Percentiles rank a stretch among this genome's conserved stretches.
phyloP scores from a whole-genome alignment of 257 asterid species.

The Fraxinus quadrangulata region DNA sequence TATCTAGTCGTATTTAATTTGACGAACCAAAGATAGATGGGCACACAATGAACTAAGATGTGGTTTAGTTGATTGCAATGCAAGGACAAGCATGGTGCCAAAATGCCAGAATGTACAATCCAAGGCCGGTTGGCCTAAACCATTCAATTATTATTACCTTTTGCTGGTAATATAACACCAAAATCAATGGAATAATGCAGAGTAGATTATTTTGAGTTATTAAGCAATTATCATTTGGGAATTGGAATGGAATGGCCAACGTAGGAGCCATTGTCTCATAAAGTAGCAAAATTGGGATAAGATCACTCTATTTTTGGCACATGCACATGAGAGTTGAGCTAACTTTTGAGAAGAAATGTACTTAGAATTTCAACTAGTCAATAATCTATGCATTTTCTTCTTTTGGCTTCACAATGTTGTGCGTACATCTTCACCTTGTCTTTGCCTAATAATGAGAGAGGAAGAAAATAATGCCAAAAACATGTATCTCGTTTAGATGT shows the following conservation, averaged over 20 bases:
- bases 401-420: too few relatives aligned
- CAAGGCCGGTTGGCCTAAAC: neutral
- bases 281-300: constrained; percentile 5
- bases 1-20: too few relatives aligned
- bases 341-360: neutral
- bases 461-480: too few relatives aligned
- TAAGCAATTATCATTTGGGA: neutral
- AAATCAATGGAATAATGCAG: neutral
- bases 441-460: too few relatives aligned
- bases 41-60: too few relatives aligned
- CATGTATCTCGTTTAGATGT: too few relatives aligned
- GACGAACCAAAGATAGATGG: too few relatives aligned
- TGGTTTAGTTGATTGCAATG: too few relatives aligned
- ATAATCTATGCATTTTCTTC: too few relatives aligned
- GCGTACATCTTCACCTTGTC: too few relatives aligned
- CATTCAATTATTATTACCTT: neutral
- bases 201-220: neutral
- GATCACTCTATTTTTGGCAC: neutral
- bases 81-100: neutral
- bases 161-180: constrained; percentile 6
- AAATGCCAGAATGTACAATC: neutral
- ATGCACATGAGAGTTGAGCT: neutral
- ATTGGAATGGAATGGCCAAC: neutral
- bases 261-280: neutral
- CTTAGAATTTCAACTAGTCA: too few relatives aligned